Percentiles rank a stretch among this genome's conserved stretches.
These are phyloP conservation scores for Botrytis deweyae DNA, from an alignment of 2,329 filamentous ascomycete genomes.

Conservation along the genomic window DNA sequence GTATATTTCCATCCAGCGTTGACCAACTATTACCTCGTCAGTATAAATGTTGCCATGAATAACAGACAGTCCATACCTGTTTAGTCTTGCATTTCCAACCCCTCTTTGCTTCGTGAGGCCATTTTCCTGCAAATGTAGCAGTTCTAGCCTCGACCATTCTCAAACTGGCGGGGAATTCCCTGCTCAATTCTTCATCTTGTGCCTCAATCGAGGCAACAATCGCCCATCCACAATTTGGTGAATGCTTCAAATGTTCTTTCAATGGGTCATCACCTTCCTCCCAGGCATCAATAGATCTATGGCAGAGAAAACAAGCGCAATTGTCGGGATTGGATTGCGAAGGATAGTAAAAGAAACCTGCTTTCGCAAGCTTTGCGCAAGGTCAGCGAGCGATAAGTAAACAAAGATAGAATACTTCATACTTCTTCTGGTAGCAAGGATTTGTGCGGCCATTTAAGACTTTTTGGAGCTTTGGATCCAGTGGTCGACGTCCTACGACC, in stretches of 20 bases:
- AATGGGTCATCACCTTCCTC: constrained; percentile 82
- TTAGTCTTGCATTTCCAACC: constrained; percentile 88
- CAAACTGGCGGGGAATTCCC: constrained; percentile 71
- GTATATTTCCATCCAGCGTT: constrained; percentile 95
- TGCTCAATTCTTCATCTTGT: constrained; percentile 59
- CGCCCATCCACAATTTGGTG: constrained; percentile 83
- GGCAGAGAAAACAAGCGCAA: constrained; percentile 83
- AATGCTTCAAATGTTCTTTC: constrained; percentile 81
- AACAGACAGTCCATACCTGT: constrained; percentile 57
- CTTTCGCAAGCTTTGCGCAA: constrained; percentile 69
- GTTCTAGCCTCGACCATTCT: constrained; percentile 74
- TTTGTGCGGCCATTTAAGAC: constrained; percentile 75
- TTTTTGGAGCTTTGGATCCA: constrained; percentile 56
- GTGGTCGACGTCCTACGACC: constrained; percentile 71
- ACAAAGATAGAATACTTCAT: constrained; percentile 26
- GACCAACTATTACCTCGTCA: constrained; percentile 62
- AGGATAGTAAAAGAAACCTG: constrained; percentile 89
- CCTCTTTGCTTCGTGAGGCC: constrained; percentile 86
- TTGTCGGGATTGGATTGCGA: constrained; percentile 77
- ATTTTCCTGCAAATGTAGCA: constrained; percentile 78
- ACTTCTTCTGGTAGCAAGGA: constrained; percentile 65
- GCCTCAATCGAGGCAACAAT: constrained; percentile 64
- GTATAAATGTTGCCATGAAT: constrained; percentile 14
- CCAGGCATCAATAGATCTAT: constrained; percentile 86
- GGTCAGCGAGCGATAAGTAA: not conserved